Conservation (phyloP, 768 basidiomycete genomes). For the Rhizopogon sp. region DNA sequence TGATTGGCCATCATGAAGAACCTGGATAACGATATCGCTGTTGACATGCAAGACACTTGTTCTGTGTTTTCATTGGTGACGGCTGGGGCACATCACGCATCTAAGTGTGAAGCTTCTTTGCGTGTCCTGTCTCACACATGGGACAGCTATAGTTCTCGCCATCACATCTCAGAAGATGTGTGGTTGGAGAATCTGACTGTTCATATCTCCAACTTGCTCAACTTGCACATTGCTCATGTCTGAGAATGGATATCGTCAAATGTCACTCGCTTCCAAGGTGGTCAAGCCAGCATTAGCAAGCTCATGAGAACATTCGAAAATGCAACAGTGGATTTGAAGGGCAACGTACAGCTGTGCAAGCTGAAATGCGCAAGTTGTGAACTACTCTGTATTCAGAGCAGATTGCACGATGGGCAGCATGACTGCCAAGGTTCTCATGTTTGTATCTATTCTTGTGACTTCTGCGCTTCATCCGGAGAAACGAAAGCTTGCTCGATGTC, state of each 20-base stretch:
- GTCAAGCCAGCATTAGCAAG: conserved; percentile 39
- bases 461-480: conserved; percentile 28
- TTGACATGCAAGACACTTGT: too few species aligned
- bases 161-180: conserved; percentile 9
- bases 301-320: conserved; percentile 40
- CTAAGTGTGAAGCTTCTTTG: too few species aligned
- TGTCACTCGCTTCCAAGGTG: conserved; percentile 38
- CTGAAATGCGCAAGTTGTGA: conserved; percentile 43
- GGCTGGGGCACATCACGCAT: too few species aligned
- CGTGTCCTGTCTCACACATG: conserved; percentile 12
- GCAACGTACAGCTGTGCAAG: conserved; percentile 44
- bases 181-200: background rate
- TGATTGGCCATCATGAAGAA: too few species aligned
- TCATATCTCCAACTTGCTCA: conserved; percentile 35
- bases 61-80: too few species aligned
- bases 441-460: conserved; percentile 42
- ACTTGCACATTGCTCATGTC: conserved; percentile 43
- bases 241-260: conserved; percentile 48
- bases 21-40: too few species aligned
- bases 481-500: conserved; percentile 38
- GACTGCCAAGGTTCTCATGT: conserved; percentile 46
- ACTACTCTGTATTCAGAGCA: conserved; percentile 42
- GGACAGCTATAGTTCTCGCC: conserved; percentile 14
- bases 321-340: conserved; percentile 39
- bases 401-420: conserved; percentile 42